Conservation (phyloP, 805 yeast genomes). For the Metschnikowia borealis region DNA sequence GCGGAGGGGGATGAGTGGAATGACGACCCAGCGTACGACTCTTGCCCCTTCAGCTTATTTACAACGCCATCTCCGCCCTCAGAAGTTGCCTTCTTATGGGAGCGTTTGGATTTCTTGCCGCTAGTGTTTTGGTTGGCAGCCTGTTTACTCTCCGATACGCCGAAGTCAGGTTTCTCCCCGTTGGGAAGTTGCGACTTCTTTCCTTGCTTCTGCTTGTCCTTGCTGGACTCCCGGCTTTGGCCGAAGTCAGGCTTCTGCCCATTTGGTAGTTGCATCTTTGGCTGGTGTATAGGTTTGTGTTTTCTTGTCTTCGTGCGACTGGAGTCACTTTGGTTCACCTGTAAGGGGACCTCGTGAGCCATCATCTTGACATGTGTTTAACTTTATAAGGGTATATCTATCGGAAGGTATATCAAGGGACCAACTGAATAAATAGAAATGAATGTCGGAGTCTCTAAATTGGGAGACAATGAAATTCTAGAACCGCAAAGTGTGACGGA, state of each 20-base stretch:
- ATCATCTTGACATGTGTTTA: conserved; percentile 12
- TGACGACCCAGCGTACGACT: conserved; percentile 53
- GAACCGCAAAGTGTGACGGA: not conserved
- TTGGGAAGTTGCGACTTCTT: conserved; percentile 20
- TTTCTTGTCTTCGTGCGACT: conserved; percentile 14
- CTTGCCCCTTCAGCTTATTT: conserved; percentile 9
- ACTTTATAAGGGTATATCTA: not conserved
- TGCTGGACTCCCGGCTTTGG: conserved; percentile 8
- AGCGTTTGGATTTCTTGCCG: conserved; percentile 6
- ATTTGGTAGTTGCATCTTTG: conserved; percentile 24
- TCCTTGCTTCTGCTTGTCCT: conserved; percentile 9
- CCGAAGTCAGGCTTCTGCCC: conserved; percentile 30
- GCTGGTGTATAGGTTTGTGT: conserved; percentile 13
- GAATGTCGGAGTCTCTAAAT: not conserved
- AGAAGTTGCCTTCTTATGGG: conserved; percentile 3
- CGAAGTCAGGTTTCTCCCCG: conserved; percentile 23
- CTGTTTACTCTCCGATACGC: conserved; percentile 13
- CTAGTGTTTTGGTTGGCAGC: not conserved
- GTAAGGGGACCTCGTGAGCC: conserved; percentile 32
- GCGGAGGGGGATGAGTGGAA: conserved; percentile 57
- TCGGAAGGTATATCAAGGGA: not conserved
- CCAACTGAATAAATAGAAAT: not conserved
- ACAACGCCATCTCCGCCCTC: not conserved
- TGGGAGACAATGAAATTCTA: not conserved
- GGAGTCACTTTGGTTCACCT: conserved; percentile 19